Base-by-base conservation (phyloP, 2,329 filamentous ascomycete genomes). In the Diplodia intermedia region DNA sequence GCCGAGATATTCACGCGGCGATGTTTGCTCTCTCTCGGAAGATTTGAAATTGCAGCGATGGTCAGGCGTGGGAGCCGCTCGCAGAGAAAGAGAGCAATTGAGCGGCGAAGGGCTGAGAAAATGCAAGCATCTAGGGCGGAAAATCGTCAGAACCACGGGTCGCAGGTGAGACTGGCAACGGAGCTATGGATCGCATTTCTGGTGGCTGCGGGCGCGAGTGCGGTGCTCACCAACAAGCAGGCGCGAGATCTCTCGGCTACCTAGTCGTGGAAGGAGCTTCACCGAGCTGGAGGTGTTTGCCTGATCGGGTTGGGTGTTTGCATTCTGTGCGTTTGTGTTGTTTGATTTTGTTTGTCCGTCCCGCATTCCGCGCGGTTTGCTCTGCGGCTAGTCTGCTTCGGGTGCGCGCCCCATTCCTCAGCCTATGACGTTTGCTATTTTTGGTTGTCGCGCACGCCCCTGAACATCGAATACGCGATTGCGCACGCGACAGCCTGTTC, bases 311-410 rank as follows among this genome's bases (percentile, higher is more conserved):
- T 14, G 33, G 36, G 33, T 56, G 54, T 56, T 56, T 56, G 54
- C 18, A 38, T 56, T 36, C 54, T 56, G 43, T 47, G 43, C 43
- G 43, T 47, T 47, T 47, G 43, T 47, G 23, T 60, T 43, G 55
- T 60, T 60, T 60, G 55, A 53, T 60, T 23, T 29, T 36, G 55
- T 60, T 60, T 60, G 55, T 36, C 12, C 36, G 54, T 54, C 31
- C n/a, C 33, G 54, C 55, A 60, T 60, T 60, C 55, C 55, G 38
- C 20, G 20, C 20, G 4, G 14, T 31, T 18, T 15, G 36, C 55
- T 20, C 20, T 2, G 2, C 23, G 2, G 12, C 55, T 60, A 60
- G 38, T 9, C 55, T 20, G 20, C 8, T 29, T 43, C 20, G 12
- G 55, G 55, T 31, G 18, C 8, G n/a, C 5, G 38, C n/a, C 23